Conservation (phyloP, 768 basidiomycete genomes). For the Xerocomus spinulosus region DNA sequence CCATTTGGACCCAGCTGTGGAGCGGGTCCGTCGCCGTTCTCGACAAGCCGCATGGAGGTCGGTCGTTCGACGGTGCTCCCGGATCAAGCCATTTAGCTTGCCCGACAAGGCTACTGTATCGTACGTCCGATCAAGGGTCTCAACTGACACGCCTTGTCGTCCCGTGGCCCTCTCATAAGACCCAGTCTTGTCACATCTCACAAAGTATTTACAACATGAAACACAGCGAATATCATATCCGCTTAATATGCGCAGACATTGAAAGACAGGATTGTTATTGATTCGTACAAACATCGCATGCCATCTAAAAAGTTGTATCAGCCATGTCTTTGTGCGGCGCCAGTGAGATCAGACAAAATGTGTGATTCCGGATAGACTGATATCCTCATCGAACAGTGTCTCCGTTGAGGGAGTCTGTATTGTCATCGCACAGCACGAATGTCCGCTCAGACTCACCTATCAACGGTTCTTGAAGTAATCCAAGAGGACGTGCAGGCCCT, state of each 20-base stretch:
- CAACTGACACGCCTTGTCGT: no score
- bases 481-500: slow-evolving; percentile 89
- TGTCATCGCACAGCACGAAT: slow-evolving; percentile 55
- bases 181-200: background rate
- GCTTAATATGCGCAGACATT: background rate
- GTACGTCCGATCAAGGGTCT: background rate
- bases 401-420: slow-evolving; percentile 93
- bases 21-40: slow-evolving; percentile 4
- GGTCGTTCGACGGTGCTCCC: no score
- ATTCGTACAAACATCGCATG: slow-evolving; percentile 12
- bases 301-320: slow-evolving; percentile 10
- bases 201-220: background rate
- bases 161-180: no score
- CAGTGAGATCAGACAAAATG: slow-evolving; percentile 50
- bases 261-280: background rate
- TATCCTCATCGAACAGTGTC: slow-evolving; percentile 60
- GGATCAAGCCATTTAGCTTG: no score
- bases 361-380: slow-evolving; percentile 28
- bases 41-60: slow-evolving; percentile 5
- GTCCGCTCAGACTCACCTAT: slow-evolving; percentile 37
- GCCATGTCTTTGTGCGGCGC: background rate
- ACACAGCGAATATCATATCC: slow-evolving; percentile 2
- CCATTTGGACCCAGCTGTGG: background rate
- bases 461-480: slow-evolving; percentile 94
- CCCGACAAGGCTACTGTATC: no score